Base-by-base conservation (phyloP, 352 stramenopile species). In the Phytopythium kandeliae region DNA sequence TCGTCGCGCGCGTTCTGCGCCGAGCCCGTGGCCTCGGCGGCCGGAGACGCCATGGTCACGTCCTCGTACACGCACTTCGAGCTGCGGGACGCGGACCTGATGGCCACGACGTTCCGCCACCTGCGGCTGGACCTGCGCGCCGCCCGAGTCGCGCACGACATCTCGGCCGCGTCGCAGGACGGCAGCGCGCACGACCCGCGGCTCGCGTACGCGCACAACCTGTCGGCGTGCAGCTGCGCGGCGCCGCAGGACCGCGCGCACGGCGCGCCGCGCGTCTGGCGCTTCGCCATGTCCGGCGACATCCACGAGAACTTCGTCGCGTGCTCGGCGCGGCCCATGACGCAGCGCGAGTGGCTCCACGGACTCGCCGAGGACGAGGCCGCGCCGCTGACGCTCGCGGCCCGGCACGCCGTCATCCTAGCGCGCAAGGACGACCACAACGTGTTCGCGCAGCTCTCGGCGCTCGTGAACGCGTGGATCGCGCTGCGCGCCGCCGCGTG, bases 361-460 rank as follows among this genome's bases (percentile, higher is more conserved):
- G n/a, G n/a, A n/a, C n/a, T n/a, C n/a, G n/a, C n/a, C n/a, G n/a
- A n/a, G n/a, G n/a, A n/a, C n/a, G n/a, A n/a, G 34, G 8, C 16
- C 37, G 16, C 26, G 48, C 35, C 8, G 6, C 24, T 9, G 48
- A 31, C 26, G 25, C 1, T 15, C 26, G 31, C 16, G n/a, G n/a
- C 26, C 16, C n/a, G 24, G 43, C 37, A 49, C 17, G 26, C 37
- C 43, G 43, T 67, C 6, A 21, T 64, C 28, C 25, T 68, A 10
- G 38, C 55, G 8, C 44, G 60, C 22, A 63, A 64, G 33, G 49
- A 68, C 41, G 60, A 63, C 41, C 55, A 61, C 43, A 68, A 64
- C 25, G 50, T 55, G 22, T 68, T 64, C 41, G 64, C 58, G 42
- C 60, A 63, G 37, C 11, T 64, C n/a, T 48, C 55, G 30, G 44